Conservation (phyloP, 2,329 filamentous ascomycete genomes). For the Talaromyces amestolkiae region DNA sequence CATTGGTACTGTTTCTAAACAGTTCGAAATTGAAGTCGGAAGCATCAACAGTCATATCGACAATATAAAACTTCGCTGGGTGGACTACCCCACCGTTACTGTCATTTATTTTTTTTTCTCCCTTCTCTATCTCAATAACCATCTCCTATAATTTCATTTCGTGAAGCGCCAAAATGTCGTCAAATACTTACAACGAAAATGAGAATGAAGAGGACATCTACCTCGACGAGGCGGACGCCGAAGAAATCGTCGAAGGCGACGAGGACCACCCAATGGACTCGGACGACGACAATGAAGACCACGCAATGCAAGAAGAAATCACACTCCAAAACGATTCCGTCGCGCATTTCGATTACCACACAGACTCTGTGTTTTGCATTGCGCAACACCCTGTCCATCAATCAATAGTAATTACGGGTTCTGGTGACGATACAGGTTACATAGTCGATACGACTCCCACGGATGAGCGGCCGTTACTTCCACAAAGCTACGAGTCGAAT, state of each 20-base stretch:
- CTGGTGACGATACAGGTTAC: slow-evolving; percentile 81
- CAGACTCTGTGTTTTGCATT: slow-evolving; percentile 90
- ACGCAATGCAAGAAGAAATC: slow-evolving; percentile 45
- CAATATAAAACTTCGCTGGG: background rate
- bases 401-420: slow-evolving; percentile 80
- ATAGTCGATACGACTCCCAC: slow-evolving; percentile 73
- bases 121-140: background rate
- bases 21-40: background rate
- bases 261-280: slow-evolving; percentile 75
- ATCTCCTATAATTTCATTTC: background rate
- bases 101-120: background rate
- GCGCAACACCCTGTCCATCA: slow-evolving; percentile 82
- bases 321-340: slow-evolving; percentile 85
- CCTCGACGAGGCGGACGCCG: slow-evolving; percentile 73
- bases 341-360: slow-evolving; percentile 87
- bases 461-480: slow-evolving; percentile 63
- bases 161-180: slow-evolving; percentile 31
- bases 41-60: background rate
- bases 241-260: slow-evolving; percentile 70
- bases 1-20: background rate
- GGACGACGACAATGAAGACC: slow-evolving; percentile 50
- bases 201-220: slow-evolving; percentile 65
- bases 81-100: slow-evolving; percentile 3
- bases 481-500: slow-evolving; percentile 69
- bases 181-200: slow-evolving; percentile 30